phyloP scores from a whole-genome alignment of 768 basidiomycete genomes.

The Lactifluus subvellereus region DNA sequence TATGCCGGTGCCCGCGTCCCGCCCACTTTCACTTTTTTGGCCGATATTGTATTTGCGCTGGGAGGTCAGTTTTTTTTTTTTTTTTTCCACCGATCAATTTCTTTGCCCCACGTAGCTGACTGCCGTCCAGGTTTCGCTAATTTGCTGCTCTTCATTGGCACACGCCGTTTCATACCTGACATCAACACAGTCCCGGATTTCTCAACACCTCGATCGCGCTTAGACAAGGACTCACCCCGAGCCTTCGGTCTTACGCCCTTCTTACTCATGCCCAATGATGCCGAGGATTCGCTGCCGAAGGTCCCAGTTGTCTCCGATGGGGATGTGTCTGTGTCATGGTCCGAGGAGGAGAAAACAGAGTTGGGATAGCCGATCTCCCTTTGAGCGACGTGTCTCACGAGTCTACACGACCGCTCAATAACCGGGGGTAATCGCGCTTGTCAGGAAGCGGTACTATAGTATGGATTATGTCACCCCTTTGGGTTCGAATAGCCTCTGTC shows the following conservation, averaged over 20 bases:
- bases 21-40: constrained; percentile 30
- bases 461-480: too few relatives aligned
- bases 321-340: not conserved
- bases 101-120: not conserved
- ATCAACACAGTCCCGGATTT: constrained; percentile 26
- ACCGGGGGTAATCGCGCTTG: not conserved
- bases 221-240: constrained; percentile 26
- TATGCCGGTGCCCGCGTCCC: constrained; percentile 31
- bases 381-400: not conserved
- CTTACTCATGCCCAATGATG: constrained; percentile 17
- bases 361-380: not conserved
- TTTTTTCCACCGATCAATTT: not conserved
- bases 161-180: constrained; percentile 32
- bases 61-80: constrained; percentile 25
- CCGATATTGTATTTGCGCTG: constrained; percentile 34
- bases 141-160: constrained; percentile 29
- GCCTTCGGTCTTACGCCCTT: constrained; percentile 32
- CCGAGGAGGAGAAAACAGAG: not conserved
- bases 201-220: constrained; percentile 27
- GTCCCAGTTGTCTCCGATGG: not conserved
- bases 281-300: not conserved
- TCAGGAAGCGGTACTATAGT: too few relatives aligned
- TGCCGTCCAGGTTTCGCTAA: constrained; percentile 31
- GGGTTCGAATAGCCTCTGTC: too few relatives aligned
- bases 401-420: not conserved